These are phyloP conservation scores for Maudiozyma saulgeensis DNA, from an alignment of 805 yeast species.

Conservation along the genomic window DNA sequence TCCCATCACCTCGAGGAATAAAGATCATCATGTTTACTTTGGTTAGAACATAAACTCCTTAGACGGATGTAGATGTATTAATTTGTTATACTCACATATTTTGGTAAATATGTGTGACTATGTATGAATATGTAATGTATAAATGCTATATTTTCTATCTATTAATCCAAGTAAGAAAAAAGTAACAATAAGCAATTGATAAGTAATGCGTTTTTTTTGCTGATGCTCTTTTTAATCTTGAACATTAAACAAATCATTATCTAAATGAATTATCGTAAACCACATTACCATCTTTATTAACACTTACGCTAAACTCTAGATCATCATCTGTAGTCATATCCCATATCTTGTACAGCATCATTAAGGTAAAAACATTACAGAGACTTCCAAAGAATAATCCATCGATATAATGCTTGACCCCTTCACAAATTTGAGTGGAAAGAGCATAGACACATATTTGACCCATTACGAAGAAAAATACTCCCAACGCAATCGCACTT, in stretches of 20 bases:
- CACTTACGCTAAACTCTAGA: constrained; percentile 76
- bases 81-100: no score
- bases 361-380: constrained; percentile 68
- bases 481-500: constrained; percentile 69
- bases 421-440: constrained; percentile 54
- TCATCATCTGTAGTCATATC: constrained; percentile 93
- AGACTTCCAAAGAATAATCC: constrained; percentile 80
- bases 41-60: neutral
- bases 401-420: constrained; percentile 78
- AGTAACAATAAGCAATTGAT: neutral
- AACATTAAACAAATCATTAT: neutral
- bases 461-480: constrained; percentile 70
- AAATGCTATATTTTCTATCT: neutral
- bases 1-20: no score
- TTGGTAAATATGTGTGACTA: neutral
- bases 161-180: neutral
- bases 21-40: no score
- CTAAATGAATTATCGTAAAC: constrained; percentile 8
- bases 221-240: no score
- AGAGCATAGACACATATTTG: constrained; percentile 68
- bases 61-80: no score
- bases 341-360: constrained; percentile 97
- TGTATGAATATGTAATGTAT: neutral
- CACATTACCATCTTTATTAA: constrained; percentile 35
- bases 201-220: neutral